Conservation (phyloP, 2,329 filamentous ascomycete species). For the Exserohilum turcica region DNA sequence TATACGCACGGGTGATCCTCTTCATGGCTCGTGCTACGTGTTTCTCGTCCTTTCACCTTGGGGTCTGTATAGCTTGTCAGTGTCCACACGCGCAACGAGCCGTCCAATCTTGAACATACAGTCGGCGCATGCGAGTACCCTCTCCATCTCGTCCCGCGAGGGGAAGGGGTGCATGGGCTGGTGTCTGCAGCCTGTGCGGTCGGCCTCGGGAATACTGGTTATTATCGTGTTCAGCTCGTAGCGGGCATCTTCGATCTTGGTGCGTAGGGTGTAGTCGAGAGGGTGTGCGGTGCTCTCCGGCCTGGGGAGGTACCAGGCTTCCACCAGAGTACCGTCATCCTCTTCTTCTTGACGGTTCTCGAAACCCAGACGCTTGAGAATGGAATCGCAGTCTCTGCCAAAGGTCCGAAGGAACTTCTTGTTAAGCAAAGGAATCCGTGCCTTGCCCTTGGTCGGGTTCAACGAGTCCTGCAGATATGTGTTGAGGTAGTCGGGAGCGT, state of each 20-base stretch:
- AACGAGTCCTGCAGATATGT: slow-evolving; percentile 66
- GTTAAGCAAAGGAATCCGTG: slow-evolving; percentile 63
- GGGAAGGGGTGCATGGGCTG: slow-evolving; percentile 39
- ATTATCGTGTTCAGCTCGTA: slow-evolving; percentile 63
- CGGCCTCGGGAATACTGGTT: slow-evolving; percentile 43
- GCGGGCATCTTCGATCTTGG: slow-evolving; percentile 62
- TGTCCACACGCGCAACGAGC: neutral
- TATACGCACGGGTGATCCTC: slow-evolving; percentile 45
- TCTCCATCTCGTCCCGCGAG: slow-evolving; percentile 49
- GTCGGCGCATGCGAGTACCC: slow-evolving; percentile 44
- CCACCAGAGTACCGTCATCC: slow-evolving; percentile 39
- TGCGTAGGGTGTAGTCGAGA: slow-evolving; percentile 30
- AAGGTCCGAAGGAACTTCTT: slow-evolving; percentile 68
- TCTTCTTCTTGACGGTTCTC: slow-evolving; percentile 39
- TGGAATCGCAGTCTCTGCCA: slow-evolving; percentile 63
- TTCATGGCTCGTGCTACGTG: slow-evolving; percentile 36
- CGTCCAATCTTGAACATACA: slow-evolving; percentile 29
- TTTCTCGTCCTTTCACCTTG: slow-evolving; percentile 32
- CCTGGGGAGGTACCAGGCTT: slow-evolving; percentile 43
- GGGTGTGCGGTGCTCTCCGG: slow-evolving; percentile 27
- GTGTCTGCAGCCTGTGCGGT: slow-evolving; percentile 39
- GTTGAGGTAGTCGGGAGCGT: slow-evolving; percentile 62
- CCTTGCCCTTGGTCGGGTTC: slow-evolving; percentile 55
- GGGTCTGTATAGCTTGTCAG: slow-evolving; percentile 29
- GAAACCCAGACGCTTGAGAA: slow-evolving; percentile 66